phyloP scores from a whole-genome alignment of 257 asterid species.

The Fraxinus quadrangulata region DNA sequence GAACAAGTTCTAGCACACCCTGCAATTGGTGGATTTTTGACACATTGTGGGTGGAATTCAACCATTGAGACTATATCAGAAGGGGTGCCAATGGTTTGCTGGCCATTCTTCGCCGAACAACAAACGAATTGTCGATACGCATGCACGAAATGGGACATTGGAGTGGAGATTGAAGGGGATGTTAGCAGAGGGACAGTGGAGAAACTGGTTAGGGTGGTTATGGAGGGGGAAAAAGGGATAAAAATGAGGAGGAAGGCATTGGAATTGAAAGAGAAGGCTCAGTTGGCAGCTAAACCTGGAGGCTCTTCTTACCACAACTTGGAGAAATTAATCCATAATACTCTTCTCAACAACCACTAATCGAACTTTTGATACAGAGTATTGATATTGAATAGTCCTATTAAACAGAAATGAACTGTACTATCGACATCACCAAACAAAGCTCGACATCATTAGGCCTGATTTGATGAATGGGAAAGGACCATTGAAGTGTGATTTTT shows the following conservation, averaged over 20 bases:
- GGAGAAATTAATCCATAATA: slow-evolving; percentile 27
- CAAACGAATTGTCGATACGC: slow-evolving; percentile 49
- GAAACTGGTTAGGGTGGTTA: slow-evolving; percentile 41
- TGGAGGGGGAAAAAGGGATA: slow-evolving; percentile 47
- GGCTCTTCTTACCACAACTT: slow-evolving; percentile 36
- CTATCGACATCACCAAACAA: too few species aligned
- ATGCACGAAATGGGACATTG: slow-evolving; percentile 41
- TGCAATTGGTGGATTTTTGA: slow-evolving; percentile 44
- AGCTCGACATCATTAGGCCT: too few species aligned
- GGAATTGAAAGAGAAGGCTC: slow-evolving; percentile 45
- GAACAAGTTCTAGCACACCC: slow-evolving; percentile 41
- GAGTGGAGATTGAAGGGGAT: slow-evolving; percentile 46
- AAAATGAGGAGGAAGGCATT: slow-evolving; percentile 41
- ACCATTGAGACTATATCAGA: slow-evolving; percentile 39
- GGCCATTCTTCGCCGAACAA: slow-evolving; percentile 65
- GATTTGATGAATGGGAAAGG: too few species aligned
- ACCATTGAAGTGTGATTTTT: neutral
- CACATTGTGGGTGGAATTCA: slow-evolving; percentile 59
- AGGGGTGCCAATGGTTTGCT: slow-evolving; percentile 54
- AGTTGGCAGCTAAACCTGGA: slow-evolving; percentile 27
- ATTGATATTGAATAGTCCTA: too few species aligned
- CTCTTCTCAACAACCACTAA: slow-evolving; percentile 3
- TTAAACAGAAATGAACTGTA: neutral
- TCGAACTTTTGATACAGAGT: neutral
- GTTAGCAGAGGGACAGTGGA: slow-evolving; percentile 40